Evolutionary conservation across 306 rosid species (phyloP).

Genomic region (Castanopsis chinensis): DNA sequence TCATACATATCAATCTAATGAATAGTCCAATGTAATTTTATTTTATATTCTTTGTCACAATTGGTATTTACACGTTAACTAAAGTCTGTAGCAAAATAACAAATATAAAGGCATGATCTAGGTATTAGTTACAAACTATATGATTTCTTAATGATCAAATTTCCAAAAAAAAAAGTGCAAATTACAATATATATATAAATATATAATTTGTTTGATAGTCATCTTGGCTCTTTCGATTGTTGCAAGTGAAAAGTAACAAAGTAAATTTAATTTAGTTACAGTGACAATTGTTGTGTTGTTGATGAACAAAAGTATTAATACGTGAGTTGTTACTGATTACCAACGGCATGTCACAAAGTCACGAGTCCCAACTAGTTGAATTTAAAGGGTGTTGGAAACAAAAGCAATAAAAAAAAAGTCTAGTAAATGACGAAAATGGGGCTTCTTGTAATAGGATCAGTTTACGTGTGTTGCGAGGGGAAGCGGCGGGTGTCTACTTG

Average conservation of each 20-base stretch:
- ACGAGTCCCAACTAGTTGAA: neutral
- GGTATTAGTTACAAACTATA: too few species aligned
- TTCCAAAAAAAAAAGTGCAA: too few species aligned
- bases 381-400: neutral
- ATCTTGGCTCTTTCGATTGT: neutral
- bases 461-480: neutral
- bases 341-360: neutral
- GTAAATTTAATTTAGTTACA: neutral
- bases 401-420: neutral
- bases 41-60: too few species aligned
- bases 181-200: too few species aligned
- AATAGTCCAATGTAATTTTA: too few species aligned
- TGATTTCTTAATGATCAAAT: too few species aligned
- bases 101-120: too few species aligned
- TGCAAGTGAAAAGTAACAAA: neutral
- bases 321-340: too few species aligned
- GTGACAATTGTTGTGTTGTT: neutral
- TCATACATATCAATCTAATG: too few species aligned
- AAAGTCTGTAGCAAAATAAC: too few species aligned
- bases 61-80: too few species aligned
- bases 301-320: too few species aligned
- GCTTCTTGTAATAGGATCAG: neutral
- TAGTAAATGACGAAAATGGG: conserved; percentile 19
- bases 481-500: neutral
- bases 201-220: neutral